Base-by-base conservation (phyloP, 148 eudicot genomes). In the Hydrangea macrophylla region DNA sequence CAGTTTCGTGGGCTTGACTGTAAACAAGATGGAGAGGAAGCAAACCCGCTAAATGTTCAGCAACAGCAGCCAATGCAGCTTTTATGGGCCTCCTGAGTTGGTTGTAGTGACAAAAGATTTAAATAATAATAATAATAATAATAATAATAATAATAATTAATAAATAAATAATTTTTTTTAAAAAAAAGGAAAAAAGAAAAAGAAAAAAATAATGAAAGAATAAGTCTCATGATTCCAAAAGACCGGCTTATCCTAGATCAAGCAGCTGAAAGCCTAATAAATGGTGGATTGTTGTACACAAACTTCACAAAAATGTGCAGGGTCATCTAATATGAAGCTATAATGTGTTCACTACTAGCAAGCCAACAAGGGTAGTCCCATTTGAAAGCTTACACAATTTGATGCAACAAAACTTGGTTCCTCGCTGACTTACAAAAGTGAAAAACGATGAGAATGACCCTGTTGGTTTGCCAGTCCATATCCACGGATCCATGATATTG, bases 1-100 rank as follows among this genome's bases (percentile, higher is more conserved):
- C 98, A 75, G 90, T 86, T 82, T 84, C 95, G 76, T 93, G 98
- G 78, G 95, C 92, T 62, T 88, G 94, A 71, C 98, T 93, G 75
- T 93, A 90, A 58, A 85, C 89, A 56, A 93, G 91, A 88, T 90
- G 96, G 73, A 80, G 95, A 79, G 98, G 96, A 77, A 90, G 80
- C 80, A 93, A 80, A 70, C 98, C 98, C 66, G 96, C 96, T 17
- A 93, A 56, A 82, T 93, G 98, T 79, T 88, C 96, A 71, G 96
- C 76, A 55, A 83, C 86, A 86, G 98, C 90, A 73, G 90, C 85
- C 77, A 93, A 51, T 70, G 92, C 98, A 81, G 96, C 92, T 85
- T 93, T 90, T 62, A 83, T 79, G 42, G 98, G 98, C 79, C 74
- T 88, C 90, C 98, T 93, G 84, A 54, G 27, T 22, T 45, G 37